Conservation (phyloP, 305 asterid species). For the Plantago lanceolata region DNA sequence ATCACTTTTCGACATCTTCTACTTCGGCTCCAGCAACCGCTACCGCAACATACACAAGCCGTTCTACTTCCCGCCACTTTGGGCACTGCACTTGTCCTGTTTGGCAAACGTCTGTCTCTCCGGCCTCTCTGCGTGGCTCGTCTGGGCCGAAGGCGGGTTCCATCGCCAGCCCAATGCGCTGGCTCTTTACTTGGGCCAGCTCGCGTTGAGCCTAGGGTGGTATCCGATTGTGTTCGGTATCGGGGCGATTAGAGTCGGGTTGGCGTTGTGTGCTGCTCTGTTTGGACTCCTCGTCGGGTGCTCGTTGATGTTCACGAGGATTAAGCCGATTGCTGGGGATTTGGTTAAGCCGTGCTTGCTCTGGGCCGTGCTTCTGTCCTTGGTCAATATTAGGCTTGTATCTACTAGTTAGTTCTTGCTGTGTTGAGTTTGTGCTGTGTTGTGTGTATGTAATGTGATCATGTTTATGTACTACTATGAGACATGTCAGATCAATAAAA, state of each 20-base stretch:
- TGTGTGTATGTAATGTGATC: neutral
- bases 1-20: slow-evolving; percentile 44
- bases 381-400: slow-evolving; percentile 58
- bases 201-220: slow-evolving; percentile 55
- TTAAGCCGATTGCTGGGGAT: slow-evolving; percentile 83
- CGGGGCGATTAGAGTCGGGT: slow-evolving; percentile 55
- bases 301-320: slow-evolving; percentile 34
- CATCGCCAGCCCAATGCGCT: slow-evolving; percentile 61
- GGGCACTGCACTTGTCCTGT: slow-evolving; percentile 77
- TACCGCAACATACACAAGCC: slow-evolving; percentile 53
- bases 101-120: slow-evolving; percentile 44
- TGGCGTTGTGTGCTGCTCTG: slow-evolving; percentile 55
- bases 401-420: slow-evolving; percentile 15
- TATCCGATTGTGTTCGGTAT: slow-evolving; percentile 70
- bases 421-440: slow-evolving; percentile 1
- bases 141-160: slow-evolving; percentile 95
- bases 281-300: slow-evolving; percentile 57
- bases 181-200: slow-evolving; percentile 48
- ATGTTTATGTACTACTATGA: neutral
- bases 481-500: neutral
- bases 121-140: slow-evolving; percentile 86
- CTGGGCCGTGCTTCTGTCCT: slow-evolving; percentile 54
- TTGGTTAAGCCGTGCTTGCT: slow-evolving; percentile 66
- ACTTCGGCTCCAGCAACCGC: slow-evolving; percentile 54
- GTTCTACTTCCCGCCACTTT: slow-evolving; percentile 68